phyloP scores from a whole-genome alignment of 83 land plant genomes.

The Diphasiastrum complanatum region DNA sequence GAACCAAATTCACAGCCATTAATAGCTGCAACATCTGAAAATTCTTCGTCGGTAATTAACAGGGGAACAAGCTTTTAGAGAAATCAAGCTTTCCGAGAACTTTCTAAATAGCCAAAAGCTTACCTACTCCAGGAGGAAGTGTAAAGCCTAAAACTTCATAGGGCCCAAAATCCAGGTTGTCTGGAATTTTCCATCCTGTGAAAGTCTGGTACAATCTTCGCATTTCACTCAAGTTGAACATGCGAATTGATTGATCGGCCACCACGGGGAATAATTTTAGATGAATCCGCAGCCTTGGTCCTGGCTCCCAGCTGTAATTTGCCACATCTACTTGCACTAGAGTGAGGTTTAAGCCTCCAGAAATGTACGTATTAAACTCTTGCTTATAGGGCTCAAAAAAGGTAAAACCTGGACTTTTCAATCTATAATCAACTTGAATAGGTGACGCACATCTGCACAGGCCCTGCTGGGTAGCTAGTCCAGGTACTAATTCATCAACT shows the following conservation, averaged over 20 bases:
- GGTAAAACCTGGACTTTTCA: constrained; percentile 35
- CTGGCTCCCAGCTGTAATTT: constrained; percentile 40
- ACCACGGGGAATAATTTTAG: constrained; percentile 43
- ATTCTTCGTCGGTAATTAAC: constrained; percentile 10
- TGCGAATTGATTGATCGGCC: background rate
- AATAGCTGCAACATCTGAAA: background rate
- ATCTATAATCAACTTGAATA: constrained; percentile 6
- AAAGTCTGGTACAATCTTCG: constrained; percentile 32
- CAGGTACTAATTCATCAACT: too few species aligned
- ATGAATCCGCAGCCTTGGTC: constrained; percentile 52
- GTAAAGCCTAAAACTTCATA: constrained; percentile 52
- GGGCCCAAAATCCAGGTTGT: constrained; percentile 54
- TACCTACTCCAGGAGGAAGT: constrained; percentile 31
- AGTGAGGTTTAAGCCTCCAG: constrained; percentile 31
- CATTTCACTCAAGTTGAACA: constrained; percentile 45
- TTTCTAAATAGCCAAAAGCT: constrained; percentile 9
- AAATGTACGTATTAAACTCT: constrained; percentile 29
- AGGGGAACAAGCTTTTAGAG: background rate
- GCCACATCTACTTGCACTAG: constrained; percentile 33
- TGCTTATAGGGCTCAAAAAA: constrained; percentile 33
- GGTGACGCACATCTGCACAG: constrained; percentile 24
- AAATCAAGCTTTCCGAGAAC: background rate
- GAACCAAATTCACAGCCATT: constrained; percentile 10
- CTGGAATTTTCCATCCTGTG: constrained; percentile 43
- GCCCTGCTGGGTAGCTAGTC: too few species aligned